Evolutionary conservation across 129 eudicot species (phyloP).

Genomic region (Lonicera japonica): DNA sequence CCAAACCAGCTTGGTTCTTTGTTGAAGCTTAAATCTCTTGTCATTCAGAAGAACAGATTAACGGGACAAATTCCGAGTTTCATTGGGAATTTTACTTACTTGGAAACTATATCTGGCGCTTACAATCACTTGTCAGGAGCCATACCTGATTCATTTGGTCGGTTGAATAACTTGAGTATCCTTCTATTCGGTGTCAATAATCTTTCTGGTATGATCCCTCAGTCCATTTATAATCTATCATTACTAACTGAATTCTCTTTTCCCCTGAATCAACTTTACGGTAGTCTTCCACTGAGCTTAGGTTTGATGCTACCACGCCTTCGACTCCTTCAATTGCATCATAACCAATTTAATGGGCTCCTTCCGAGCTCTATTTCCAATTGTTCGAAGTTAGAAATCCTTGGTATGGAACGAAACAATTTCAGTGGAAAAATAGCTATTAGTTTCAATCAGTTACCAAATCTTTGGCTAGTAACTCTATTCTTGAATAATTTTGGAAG

Average conservation of each 20-base stretch:
- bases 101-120: too few species aligned
- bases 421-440: conserved; percentile 33
- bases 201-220: conserved; percentile 10
- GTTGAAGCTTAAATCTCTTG: too few species aligned
- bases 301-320: conserved; percentile 10
- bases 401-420: conserved; percentile 25
- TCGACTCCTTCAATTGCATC: neutral
- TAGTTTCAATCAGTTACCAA: conserved; percentile 9
- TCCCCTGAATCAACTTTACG: neutral
- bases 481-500: conserved; percentile 26
- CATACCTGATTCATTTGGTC: conserved; percentile 8
- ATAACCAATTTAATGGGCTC: conserved; percentile 3
- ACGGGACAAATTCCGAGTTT: too few species aligned
- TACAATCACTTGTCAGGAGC: too few species aligned
- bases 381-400: conserved; percentile 9
- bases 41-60: too few species aligned
- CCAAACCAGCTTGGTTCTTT: too few species aligned
- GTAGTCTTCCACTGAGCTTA: conserved; percentile 11
- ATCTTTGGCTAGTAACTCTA: conserved; percentile 7
- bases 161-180: neutral
- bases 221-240: too few species aligned
- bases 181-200: neutral
- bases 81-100: too few species aligned
- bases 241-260: neutral
- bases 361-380: too few species aligned